Evolutionary conservation across 768 basidiomycete species (phyloP).

Genomic region (Lactifluus pinguis): DNA sequence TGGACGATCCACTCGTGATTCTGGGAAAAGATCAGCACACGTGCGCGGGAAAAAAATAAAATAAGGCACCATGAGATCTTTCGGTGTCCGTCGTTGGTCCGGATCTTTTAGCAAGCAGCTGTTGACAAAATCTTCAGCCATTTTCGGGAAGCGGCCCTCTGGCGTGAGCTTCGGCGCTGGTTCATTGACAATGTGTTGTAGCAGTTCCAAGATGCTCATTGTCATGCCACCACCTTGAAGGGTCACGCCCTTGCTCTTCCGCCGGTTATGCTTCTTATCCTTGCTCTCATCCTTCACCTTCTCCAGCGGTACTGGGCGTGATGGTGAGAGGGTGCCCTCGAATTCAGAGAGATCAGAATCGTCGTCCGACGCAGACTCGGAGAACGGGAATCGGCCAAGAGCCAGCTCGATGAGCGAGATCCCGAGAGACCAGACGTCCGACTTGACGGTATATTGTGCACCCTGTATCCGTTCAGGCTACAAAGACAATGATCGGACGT

Average conservation of each 20-base stretch:
- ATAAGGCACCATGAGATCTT: slow-evolving; percentile 66
- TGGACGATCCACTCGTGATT: slow-evolving; percentile 68
- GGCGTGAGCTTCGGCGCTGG: slow-evolving; percentile 83
- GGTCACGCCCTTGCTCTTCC: slow-evolving; percentile 87
- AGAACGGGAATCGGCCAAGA: slow-evolving; percentile 94
- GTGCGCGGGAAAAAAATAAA: slow-evolving; percentile 23
- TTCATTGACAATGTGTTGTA: slow-evolving; percentile 98
- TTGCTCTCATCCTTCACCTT: slow-evolving; percentile 30
- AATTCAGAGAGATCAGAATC: slow-evolving; percentile 73
- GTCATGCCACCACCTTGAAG: slow-evolving; percentile 93
- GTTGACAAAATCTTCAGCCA: slow-evolving; percentile 81
- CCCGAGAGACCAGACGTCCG: slow-evolving; percentile 98
- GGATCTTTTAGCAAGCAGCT: slow-evolving; percentile 90
- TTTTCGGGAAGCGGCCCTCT: slow-evolving; percentile 59
- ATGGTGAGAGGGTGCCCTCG: slow-evolving; percentile 72
- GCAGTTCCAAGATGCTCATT: slow-evolving; percentile 93
- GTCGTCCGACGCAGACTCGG: slow-evolving; percentile 59
- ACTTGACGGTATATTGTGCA: slow-evolving; percentile 96
- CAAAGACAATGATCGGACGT: slow-evolving; percentile 12
- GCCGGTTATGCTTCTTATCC: slow-evolving; percentile 63
- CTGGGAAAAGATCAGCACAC: slow-evolving; percentile 29
- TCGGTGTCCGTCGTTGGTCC: slow-evolving; percentile 71
- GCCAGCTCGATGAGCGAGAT: slow-evolving; percentile 96
- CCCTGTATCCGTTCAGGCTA: slow-evolving; percentile 99
- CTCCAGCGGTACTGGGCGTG: slow-evolving; percentile 45